Conservation (phyloP, 352 stramenopile genomes). For the Phytophthora citricola region DNA sequence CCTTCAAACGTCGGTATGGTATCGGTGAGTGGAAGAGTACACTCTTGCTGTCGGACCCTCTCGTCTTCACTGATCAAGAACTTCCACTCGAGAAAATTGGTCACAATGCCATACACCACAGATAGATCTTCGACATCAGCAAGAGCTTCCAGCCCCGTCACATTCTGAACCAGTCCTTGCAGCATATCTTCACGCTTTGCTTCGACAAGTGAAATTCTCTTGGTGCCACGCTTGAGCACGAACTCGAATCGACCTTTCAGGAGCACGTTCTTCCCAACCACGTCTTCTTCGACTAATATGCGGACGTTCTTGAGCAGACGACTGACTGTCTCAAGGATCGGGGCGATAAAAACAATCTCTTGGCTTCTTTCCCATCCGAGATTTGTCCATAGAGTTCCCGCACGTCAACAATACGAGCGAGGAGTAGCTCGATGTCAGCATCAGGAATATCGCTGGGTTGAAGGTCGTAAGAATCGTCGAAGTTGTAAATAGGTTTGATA, state of each 20-base stretch:
- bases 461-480: constrained; percentile 27
- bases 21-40: constrained; percentile 8
- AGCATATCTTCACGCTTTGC: constrained; percentile 37
- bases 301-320: constrained; percentile 25
- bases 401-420: constrained; percentile 19
- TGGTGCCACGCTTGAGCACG: constrained; percentile 37
- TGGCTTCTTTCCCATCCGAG: constrained; percentile 20
- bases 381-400: constrained; percentile 19
- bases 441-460: constrained; percentile 22
- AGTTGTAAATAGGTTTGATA: constrained; percentile 33
- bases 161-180: constrained; percentile 38
- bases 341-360: constrained; percentile 23
- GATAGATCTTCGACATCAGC: constrained; percentile 34
- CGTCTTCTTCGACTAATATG: constrained; percentile 26
- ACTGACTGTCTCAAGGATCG: constrained; percentile 25
- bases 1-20: constrained; percentile 16
- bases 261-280: constrained; percentile 34
- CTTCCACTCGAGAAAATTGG: constrained; percentile 30
- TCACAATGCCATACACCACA: constrained; percentile 34
- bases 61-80: constrained; percentile 26
- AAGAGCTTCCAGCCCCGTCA: constrained; percentile 34
- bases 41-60: constrained; percentile 17
- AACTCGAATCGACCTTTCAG: constrained; percentile 42
- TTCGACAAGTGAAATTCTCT: constrained; percentile 36
- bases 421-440: constrained; percentile 28